These are phyloP conservation scores for Morella rubra DNA, from an alignment of 306 rosid genomes.

Conservation along the genomic window DNA sequence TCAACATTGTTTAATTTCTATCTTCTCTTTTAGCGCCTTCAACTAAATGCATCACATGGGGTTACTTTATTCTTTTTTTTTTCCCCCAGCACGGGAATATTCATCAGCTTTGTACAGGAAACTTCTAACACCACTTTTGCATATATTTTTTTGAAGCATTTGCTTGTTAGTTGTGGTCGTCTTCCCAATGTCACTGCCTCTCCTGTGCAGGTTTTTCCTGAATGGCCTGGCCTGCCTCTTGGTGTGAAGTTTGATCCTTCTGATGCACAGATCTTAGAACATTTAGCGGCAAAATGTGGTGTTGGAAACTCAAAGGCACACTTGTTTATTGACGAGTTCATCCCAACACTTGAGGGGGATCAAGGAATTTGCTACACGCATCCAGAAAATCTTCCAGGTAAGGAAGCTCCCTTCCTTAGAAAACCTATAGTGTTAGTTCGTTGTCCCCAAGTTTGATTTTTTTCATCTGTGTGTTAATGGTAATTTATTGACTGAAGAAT, in stretches of 20 bases:
- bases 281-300: slow-evolving; percentile 78
- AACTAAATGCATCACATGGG: background rate
- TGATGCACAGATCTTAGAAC: slow-evolving; percentile 63
- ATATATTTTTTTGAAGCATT: slow-evolving; percentile 12
- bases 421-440: background rate
- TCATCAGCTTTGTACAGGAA: background rate
- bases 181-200: slow-evolving; percentile 20
- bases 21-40: background rate
- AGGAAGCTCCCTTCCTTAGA: slow-evolving; percentile 23
- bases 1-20: background rate
- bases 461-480: background rate
- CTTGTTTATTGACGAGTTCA: slow-evolving; percentile 70
- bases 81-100: background rate
- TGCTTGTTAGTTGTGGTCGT: slow-evolving; percentile 15
- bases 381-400: slow-evolving; percentile 91
- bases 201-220: slow-evolving; percentile 53
- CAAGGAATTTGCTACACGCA: slow-evolving; percentile 78
- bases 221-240: slow-evolving; percentile 93
- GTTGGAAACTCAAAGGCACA: slow-evolving; percentile 55
- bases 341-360: slow-evolving; percentile 66
- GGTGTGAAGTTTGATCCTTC: slow-evolving; percentile 96
- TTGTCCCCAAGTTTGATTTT: background rate
- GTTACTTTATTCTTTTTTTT: background rate
- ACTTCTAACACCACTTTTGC: background rate
- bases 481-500: background rate